These are phyloP conservation scores for Schizophyllum commune DNA, from an alignment of 1,284 basidiomycete genomes.

Conservation along the genomic window DNA sequence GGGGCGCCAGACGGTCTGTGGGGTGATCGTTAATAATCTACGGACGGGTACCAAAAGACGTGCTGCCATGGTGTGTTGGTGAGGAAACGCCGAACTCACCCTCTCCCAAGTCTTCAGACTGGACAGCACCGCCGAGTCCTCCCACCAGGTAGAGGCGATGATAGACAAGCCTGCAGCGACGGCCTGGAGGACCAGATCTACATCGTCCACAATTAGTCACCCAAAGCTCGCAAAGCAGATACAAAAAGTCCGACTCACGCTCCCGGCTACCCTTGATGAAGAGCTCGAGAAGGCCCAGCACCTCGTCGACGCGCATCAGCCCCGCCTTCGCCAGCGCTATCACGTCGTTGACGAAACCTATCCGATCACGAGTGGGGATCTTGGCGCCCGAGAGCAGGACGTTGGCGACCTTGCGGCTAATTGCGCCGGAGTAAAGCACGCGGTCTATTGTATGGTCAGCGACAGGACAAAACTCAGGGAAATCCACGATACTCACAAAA, in stretches of 20 bases:
- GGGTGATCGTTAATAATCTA: not conserved
- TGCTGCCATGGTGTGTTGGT: no score
- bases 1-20: constrained; percentile 51
- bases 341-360: constrained; percentile 66
- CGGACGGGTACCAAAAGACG: no score
- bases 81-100: no score
- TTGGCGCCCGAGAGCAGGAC: constrained; percentile 38
- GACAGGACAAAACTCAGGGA: not conserved
- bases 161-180: constrained; percentile 38
- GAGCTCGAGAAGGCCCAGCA: constrained; percentile 50
- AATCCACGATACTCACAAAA: constrained; percentile 44
- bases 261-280: constrained; percentile 43
- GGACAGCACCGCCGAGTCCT: constrained; percentile 45
- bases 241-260: no score
- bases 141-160: constrained; percentile 63
- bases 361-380: constrained; percentile 57
- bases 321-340: constrained; percentile 64
- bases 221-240: no score
- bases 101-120: constrained; percentile 42
- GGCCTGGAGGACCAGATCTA: constrained; percentile 19
- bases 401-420: constrained; percentile 39
- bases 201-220: not conserved
- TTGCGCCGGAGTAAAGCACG: constrained; percentile 65
- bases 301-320: constrained; percentile 54
- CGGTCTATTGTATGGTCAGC: constrained; percentile 37